Evolutionary conservation across 1,284 basidiomycete genomes (phyloP).

Genomic region (Ustilago trichophora): DNA sequence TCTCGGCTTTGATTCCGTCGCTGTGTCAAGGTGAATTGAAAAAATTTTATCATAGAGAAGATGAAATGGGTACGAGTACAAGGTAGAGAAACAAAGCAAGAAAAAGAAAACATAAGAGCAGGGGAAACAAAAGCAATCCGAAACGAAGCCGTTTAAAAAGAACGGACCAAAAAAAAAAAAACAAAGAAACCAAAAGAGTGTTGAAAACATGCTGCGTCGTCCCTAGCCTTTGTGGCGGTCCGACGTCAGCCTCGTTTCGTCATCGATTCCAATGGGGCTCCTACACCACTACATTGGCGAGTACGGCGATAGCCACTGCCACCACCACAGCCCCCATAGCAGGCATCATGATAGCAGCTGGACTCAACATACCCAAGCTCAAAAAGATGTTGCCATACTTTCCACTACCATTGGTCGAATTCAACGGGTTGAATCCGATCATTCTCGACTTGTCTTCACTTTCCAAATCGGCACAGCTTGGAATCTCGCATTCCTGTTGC

Average conservation of each 20-base stretch:
- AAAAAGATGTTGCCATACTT: constrained; percentile 54
- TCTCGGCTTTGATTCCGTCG: no score
- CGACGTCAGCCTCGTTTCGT: background rate
- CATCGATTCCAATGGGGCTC: no score
- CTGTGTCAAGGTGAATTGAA: no score
- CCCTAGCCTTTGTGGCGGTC: constrained; percentile 3
- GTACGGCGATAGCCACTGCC: background rate
- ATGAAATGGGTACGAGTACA: no score
- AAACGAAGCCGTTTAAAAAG: no score
- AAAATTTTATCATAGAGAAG: no score
- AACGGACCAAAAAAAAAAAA: no score
- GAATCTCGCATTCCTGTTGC: constrained; percentile 45
- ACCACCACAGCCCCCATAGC: constrained; percentile 2
- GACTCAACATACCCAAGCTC: constrained; percentile 29
- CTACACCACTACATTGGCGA: background rate
- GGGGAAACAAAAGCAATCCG: no score
- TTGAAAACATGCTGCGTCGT: no score
- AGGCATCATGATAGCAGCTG: background rate
- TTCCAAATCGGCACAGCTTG: constrained; percentile 38
- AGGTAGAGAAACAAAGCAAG: no score
- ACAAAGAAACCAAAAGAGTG: no score
- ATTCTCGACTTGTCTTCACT: constrained; percentile 38
- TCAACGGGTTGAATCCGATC: constrained; percentile 49
- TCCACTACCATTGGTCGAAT: constrained; percentile 46
- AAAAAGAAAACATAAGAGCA: no score